Evolutionary conservation across 2,329 filamentous ascomycete genomes (phyloP), one percentile per base, ranked within the genome.

Genomic region (Spiromastix sp.): DNA sequence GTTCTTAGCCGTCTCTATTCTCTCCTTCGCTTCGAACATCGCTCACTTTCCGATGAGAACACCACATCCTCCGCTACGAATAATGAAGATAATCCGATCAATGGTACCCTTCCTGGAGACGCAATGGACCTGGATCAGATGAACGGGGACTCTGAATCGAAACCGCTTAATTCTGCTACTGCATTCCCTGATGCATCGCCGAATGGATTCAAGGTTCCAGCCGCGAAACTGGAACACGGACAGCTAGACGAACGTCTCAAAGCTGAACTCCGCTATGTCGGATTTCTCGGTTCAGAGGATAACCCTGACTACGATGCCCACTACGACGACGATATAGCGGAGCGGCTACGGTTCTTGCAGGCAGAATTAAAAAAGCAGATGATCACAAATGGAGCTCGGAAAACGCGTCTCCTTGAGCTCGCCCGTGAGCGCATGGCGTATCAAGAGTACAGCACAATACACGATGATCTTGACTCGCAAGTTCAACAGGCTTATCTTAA

Each of bases 401-500:
- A 96, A 61, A 72, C 85, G 5, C 77, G 87, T 2, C 69, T 98
- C 8, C 77, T 85, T 1, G 87, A 95, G 24, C 71, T 95, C 18
- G 85, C 91, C 5, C 82, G 86, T 48, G 87, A 94, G 56, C 79
- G 85, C 45, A 89, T 98, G 76, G 91, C 91, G 0, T 80, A 91
- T 62, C 91, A 98, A 55, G 91, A 98, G 57, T 98, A 94, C 66
- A 82, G 81, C 57, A 95, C 86, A 37, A 98, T 98, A 48, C 80
- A 93, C 33, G 91, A 98, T 55, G 91, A 98, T 56, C 77, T 98
- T 15, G 91, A 98, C 66, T 78, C 79, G 27, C 91, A 96, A 56
- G 86, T 96, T 27, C 87, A 96, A 54, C 81, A 85, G 34, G 89
- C 91, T 3, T 98, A 96, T 54, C 77, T 93, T 29, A 98, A 98